A percentile compares a stretch with the other conserved stretches of the same genome.
These are phyloP conservation scores for Chalciporus pseudorubinellus DNA, from an alignment of 768 basidiomycete genomes.

Conservation along the genomic window DNA sequence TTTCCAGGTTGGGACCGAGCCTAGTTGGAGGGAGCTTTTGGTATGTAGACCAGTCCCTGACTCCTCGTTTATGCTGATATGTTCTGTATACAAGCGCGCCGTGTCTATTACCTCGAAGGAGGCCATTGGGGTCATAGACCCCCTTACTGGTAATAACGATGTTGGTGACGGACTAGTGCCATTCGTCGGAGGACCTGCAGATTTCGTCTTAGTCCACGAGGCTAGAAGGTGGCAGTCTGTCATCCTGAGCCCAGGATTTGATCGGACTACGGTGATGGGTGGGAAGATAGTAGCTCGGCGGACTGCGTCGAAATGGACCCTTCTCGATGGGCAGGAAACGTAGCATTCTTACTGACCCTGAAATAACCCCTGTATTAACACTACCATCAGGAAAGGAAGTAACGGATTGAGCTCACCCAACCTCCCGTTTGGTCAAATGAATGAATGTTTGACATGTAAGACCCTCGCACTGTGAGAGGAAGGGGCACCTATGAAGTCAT, in stretches of 20 bases:
- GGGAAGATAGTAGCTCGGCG: slow-evolving; percentile 17
- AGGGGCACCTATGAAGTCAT: neutral
- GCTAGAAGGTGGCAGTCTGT: slow-evolving; percentile 43
- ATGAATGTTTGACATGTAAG: neutral
- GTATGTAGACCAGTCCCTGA: slow-evolving; percentile 34
- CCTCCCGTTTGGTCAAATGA: neutral
- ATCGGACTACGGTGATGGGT: slow-evolving; percentile 18
- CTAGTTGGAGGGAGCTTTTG: slow-evolving; percentile 45
- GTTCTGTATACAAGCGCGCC: slow-evolving; percentile 38
- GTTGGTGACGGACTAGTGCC: slow-evolving; percentile 32
- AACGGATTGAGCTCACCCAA: too few relatives aligned
- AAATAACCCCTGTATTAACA: neutral
- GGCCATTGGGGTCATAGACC: slow-evolving; percentile 40
- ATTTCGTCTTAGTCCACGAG: slow-evolving; percentile 59
- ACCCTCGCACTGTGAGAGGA: neutral
- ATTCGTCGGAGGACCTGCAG: slow-evolving; percentile 43
- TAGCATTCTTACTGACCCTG: neutral
- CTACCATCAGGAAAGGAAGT: neutral
- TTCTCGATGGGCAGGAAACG: slow-evolving; percentile 12
- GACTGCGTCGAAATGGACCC: slow-evolving; percentile 18
- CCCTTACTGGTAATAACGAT: neutral
- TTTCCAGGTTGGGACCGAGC: slow-evolving; percentile 54
- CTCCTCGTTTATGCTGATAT: slow-evolving; percentile 1
- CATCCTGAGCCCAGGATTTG: slow-evolving; percentile 45
- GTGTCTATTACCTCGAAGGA: slow-evolving; percentile 52